A percentile compares a stretch with the other conserved stretches of the same genome.
Conservation (phyloP, 139 green algal species). For the Astrephomene gubernaculifera region DNA sequence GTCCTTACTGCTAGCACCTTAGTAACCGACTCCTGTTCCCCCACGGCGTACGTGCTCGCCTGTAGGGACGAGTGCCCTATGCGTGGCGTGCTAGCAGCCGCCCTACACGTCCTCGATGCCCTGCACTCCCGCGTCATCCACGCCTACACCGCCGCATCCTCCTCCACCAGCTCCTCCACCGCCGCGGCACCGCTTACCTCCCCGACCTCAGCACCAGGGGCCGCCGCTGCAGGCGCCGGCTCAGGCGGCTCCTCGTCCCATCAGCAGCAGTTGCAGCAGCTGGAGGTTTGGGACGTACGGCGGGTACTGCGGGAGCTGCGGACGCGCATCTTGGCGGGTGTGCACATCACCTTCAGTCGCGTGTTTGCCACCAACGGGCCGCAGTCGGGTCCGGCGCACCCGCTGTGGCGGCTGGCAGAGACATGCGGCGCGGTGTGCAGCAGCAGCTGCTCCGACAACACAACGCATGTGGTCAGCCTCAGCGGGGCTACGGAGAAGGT, state of each 20-base stretch:
- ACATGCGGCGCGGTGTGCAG: slow-evolving; percentile 64
- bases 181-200: neutral
- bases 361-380: slow-evolving; percentile 52
- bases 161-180: slow-evolving; percentile 32
- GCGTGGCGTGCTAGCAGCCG: slow-evolving; percentile 65
- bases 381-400: slow-evolving; percentile 44
- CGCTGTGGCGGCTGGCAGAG: slow-evolving; percentile 74
- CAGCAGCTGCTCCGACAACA: slow-evolving; percentile 33
- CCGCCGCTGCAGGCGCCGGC: neutral
- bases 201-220: neutral
- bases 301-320: slow-evolving; percentile 45
- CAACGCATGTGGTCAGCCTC: slow-evolving; percentile 74
- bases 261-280: slow-evolving; percentile 10
- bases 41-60: too few species aligned
- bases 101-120: slow-evolving; percentile 51
- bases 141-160: slow-evolving; percentile 33
- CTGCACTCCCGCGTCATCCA: slow-evolving; percentile 50
- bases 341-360: slow-evolving; percentile 71
- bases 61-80: slow-evolving; percentile 66
- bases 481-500: slow-evolving; percentile 75
- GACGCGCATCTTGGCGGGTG: slow-evolving; percentile 55
- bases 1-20: neutral
- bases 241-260: slow-evolving; percentile 31
- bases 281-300: slow-evolving; percentile 48
- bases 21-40: too few species aligned